A percentile compares a stretch with the other conserved stretches of the same genome.
Evolutionary conservation across 495 filamentous ascomycete species (phyloP).

Genomic region (Tirmania nivea): DNA sequence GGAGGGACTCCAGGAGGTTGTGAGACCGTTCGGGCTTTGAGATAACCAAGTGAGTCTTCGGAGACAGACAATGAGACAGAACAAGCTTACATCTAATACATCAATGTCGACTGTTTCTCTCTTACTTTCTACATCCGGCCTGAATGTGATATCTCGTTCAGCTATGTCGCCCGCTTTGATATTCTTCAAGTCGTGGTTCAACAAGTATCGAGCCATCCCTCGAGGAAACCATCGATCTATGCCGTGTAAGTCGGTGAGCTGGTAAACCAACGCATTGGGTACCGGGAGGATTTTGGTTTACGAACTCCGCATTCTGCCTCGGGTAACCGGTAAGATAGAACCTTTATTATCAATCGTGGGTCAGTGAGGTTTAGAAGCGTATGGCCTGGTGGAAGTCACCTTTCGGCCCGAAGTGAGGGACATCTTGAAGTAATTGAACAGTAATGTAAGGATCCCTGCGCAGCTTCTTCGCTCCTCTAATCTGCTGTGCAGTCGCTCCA

Average conservation of each 20-base stretch:
- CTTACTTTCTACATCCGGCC: constrained; percentile 8
- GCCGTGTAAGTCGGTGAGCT: neutral
- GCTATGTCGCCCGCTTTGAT: constrained; percentile 22
- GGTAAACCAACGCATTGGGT: neutral
- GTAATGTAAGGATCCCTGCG: constrained; percentile 29
- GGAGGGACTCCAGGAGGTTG: constrained; percentile 15
- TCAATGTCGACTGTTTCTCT: constrained; percentile 8
- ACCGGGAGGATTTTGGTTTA: neutral
- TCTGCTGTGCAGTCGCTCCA: constrained; percentile 22
- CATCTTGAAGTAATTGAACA: constrained; percentile 37
- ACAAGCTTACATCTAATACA: constrained; percentile 14
- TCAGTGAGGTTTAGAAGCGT: neutral
- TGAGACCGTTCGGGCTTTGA: no score
- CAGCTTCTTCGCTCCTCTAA: constrained; percentile 33
- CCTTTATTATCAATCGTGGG: constrained; percentile 21
- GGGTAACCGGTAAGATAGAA: constrained; percentile 30
- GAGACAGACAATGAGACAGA: no score
- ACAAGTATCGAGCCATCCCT: constrained; percentile 34
- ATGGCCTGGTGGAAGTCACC: constrained; percentile 20
- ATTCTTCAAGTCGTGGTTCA: constrained; percentile 22
- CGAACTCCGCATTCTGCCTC: constrained; percentile 31
- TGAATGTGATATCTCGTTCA: constrained; percentile 29
- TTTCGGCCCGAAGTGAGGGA: constrained; percentile 36
- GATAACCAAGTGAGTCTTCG: no score
- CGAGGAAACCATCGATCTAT: constrained; percentile 29